These are phyloP conservation scores for Mucor sp. DNA, from an alignment of 371 early-diverging fungal species.

Conservation along the genomic window DNA sequence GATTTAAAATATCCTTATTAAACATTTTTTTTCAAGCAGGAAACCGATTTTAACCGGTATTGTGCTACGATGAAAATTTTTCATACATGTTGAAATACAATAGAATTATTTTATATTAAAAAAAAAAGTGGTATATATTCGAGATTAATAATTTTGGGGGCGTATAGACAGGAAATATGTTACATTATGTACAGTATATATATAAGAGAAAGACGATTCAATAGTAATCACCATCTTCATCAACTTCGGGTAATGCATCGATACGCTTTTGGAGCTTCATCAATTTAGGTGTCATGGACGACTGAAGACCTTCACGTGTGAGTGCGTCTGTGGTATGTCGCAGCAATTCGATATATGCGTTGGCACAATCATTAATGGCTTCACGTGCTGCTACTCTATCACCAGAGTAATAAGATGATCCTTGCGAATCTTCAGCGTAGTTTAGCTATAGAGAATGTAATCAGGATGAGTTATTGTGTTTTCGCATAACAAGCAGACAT, in stretches of 20 bases:
- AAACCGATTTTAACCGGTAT: constrained; percentile 3
- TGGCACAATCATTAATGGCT: constrained; percentile 35
- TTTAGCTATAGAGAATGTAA: constrained; percentile 21
- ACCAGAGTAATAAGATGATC: constrained; percentile 44
- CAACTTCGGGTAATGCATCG: constrained; percentile 24
- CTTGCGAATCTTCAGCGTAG: constrained; percentile 44
- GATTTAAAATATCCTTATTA: neutral
- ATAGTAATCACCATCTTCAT: constrained; percentile 7
- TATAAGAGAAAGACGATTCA: neutral
- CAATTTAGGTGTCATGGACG: constrained; percentile 29
- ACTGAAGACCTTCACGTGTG: constrained; percentile 30
- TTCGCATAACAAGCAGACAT: neutral
- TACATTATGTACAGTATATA: neutral
- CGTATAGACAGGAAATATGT: neutral
- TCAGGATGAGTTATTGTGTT: neutral
- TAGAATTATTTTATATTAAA: neutral
- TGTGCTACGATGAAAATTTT: constrained; percentile 4
- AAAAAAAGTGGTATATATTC: neutral
- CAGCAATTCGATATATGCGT: constrained; percentile 28
- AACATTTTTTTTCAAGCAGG: too few species aligned
- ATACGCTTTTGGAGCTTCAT: constrained; percentile 27
- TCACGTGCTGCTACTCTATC: constrained; percentile 42
- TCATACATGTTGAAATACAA: neutral
- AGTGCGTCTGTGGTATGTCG: constrained; percentile 19
- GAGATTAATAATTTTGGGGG: neutral